phyloP scores from a whole-genome alignment of 805 yeast species.

The Alloascoidea africana region DNA sequence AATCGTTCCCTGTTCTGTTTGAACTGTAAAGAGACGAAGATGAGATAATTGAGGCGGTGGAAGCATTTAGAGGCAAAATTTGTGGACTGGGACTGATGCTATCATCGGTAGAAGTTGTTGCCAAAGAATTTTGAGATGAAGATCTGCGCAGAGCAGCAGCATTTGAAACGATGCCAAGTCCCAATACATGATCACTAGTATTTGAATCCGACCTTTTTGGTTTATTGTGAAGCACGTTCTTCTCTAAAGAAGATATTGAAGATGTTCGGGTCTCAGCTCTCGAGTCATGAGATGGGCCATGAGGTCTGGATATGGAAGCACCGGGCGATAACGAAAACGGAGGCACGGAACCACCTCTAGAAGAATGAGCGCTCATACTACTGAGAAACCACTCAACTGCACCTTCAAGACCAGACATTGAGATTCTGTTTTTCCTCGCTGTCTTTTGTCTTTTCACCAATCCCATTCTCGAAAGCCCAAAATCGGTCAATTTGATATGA shows the following conservation, averaged over 20 bases:
- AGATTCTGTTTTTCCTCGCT: neutral
- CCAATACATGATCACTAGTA: neutral
- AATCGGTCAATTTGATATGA: slow-evolving; percentile 86
- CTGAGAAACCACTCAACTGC: too few relatives aligned
- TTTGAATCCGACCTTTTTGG: slow-evolving; percentile 1
- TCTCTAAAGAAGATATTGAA: neutral
- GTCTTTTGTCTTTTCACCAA: slow-evolving; percentile 59
- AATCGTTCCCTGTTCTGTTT: neutral
- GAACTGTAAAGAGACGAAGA: neutral
- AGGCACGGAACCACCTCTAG: neutral
- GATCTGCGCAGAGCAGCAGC: neutral
- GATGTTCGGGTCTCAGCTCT: neutral
- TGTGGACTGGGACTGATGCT: neutral
- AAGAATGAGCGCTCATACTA: neutral
- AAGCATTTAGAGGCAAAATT: neutral
- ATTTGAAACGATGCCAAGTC: neutral
- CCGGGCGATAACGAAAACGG: neutral
- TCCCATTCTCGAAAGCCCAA: slow-evolving; percentile 87
- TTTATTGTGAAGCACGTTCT: neutral
- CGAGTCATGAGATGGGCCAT: neutral
- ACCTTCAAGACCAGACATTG: neutral
- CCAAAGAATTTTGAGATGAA: neutral
- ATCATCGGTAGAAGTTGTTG: neutral
- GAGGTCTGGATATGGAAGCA: too few relatives aligned
- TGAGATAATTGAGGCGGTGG: neutral